phyloP scores from a whole-genome alignment of 1,139 yeast genomes.

The Hyphopichia fennica region DNA sequence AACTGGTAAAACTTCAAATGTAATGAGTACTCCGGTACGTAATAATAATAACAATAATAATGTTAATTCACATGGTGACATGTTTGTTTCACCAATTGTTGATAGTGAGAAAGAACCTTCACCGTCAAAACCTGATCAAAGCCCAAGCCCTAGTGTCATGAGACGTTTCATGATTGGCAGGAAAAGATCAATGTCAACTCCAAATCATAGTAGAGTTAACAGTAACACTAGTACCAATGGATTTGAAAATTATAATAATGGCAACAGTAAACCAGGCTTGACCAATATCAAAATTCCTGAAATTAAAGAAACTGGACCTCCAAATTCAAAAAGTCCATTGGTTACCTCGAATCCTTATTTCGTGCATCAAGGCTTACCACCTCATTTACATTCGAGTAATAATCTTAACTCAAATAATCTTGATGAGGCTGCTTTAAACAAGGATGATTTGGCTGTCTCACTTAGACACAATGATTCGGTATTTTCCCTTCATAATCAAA shows the following conservation, averaged over 20 bases:
- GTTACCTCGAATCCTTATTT: constrained; percentile 49
- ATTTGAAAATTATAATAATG: constrained; percentile 11
- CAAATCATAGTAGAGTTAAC: constrained; percentile 7
- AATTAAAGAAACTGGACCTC: constrained; percentile 14
- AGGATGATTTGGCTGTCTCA: constrained; percentile 31
- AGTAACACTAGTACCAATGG: constrained; percentile 1
- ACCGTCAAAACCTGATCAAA: neutral
- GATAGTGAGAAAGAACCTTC: neutral
- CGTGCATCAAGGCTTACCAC: constrained; percentile 57
- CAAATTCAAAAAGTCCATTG: constrained; percentile 23
- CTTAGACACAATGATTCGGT: constrained; percentile 48
- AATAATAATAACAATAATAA: constrained; percentile 1
- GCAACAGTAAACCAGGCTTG: constrained; percentile 10
- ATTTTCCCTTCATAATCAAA: constrained; percentile 20
- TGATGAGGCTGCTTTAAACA: constrained; percentile 5
- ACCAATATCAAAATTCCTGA: constrained; percentile 16
- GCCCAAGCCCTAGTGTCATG: constrained; percentile 8
- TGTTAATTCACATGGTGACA: neutral
- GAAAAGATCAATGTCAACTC: constrained; percentile 25
- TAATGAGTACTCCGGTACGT: neutral
- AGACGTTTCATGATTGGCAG: constrained; percentile 19
- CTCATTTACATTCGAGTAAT: constrained; percentile 40
- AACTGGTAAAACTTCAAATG: neutral
- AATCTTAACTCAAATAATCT: constrained; percentile 13
- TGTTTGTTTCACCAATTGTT: neutral